phyloP scores from a whole-genome alignment of 306 rosid genomes.

The Herpetospermum pedunculosum region DNA sequence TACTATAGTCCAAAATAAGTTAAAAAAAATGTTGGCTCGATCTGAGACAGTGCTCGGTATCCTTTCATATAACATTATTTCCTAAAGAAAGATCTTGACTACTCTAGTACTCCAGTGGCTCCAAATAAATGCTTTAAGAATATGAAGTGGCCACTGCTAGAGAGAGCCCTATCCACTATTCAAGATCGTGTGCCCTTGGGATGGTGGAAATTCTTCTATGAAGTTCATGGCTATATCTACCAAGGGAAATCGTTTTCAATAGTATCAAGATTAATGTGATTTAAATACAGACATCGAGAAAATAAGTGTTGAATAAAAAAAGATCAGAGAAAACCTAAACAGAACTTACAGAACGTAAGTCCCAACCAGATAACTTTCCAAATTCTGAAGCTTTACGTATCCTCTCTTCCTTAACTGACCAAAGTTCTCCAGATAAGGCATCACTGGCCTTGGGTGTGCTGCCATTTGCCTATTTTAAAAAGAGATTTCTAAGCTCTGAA shows the following conservation, averaged over 20 bases:
- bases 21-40: background rate
- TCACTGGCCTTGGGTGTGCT: constrained; percentile 78
- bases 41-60: background rate
- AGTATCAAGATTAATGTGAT: background rate
- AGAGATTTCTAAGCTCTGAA: constrained; percentile 10
- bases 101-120: background rate
- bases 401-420: constrained; percentile 89
- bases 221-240: background rate
- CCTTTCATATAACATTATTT: background rate
- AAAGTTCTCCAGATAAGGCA: constrained; percentile 95
- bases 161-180: background rate
- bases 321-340: background rate
- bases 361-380: constrained; percentile 85
- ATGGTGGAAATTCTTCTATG: background rate
- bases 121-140: background rate
- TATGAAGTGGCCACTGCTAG: background rate
- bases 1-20: background rate
- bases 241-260: background rate
- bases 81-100: background rate
- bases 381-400: constrained; percentile 61
- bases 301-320: background rate
- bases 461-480: constrained; percentile 55
- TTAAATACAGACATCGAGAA: background rate
- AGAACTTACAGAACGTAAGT: constrained; percentile 78
- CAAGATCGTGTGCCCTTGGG: background rate